Conservation (phyloP, 257 asterid species). For the Agastache rugosa region DNA sequence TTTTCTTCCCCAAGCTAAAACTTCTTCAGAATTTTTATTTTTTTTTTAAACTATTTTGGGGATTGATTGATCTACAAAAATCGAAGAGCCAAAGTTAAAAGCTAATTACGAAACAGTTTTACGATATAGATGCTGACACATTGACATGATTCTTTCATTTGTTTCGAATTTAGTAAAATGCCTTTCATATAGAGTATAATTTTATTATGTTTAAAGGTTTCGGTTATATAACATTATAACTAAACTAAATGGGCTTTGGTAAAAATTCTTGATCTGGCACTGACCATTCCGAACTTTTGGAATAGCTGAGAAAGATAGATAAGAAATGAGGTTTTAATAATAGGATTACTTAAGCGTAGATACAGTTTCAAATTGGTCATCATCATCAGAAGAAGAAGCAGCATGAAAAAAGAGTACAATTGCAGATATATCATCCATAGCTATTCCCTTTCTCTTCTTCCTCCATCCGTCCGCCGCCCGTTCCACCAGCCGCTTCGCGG, state of each 20-base stretch:
- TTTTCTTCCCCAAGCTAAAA: no score
- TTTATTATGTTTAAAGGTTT: neutral
- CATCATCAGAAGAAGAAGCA: slow-evolving; percentile 34
- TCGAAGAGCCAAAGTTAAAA: no score
- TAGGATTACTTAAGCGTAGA: slow-evolving; percentile 27
- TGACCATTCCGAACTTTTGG: neutral
- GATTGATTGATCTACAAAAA: no score
- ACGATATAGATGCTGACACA: no score
- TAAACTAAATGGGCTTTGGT: neutral
- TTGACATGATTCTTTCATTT: no score
- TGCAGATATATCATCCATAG: slow-evolving; percentile 95
- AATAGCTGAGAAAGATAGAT: neutral
- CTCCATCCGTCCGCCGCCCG: slow-evolving; percentile 78
- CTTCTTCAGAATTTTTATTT: no score
- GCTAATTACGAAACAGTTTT: no score
- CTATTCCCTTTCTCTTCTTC: slow-evolving; percentile 78
- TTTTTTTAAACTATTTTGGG: no score
- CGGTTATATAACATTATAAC: no score
- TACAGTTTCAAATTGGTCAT: slow-evolving; percentile 46
- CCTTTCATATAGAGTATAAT: neutral
- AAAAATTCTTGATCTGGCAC: neutral
- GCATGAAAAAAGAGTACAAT: slow-evolving; percentile 74
- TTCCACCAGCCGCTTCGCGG: slow-evolving; percentile 76
- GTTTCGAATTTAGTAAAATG: neutral
- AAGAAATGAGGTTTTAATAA: no score